Conservation (phyloP, 1,284 basidiomycete genomes). For the Phlebopus sp. region DNA sequence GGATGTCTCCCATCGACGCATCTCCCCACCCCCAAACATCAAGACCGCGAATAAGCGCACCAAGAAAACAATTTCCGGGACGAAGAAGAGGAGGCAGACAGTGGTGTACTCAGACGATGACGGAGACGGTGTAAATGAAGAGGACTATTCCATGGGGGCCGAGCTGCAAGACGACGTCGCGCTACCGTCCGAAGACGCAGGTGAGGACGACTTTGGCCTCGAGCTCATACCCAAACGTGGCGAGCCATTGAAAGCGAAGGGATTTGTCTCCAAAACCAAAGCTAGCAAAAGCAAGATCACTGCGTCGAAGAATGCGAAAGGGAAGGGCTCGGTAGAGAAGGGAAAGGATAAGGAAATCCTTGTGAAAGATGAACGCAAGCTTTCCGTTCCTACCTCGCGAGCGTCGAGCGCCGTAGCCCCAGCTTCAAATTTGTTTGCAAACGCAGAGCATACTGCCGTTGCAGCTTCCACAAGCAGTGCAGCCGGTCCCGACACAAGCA, state of each 20-base stretch:
- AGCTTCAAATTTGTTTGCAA: conserved; percentile 24
- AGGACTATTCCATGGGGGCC: conserved; percentile 20
- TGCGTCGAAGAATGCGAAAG: conserved; percentile 19
- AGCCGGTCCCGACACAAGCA: conserved; percentile 28
- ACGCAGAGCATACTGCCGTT: conserved; percentile 20
- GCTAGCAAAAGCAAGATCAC: conserved; percentile 13
- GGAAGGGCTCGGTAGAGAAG: conserved; percentile 27
- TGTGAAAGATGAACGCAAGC: conserved; percentile 42
- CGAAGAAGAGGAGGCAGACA: conserved; percentile 19
- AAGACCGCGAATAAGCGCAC: conserved; percentile 10
- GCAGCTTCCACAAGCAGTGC: conserved; percentile 3
- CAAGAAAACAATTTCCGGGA: conserved; percentile 4
- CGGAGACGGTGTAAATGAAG: conserved; percentile 24
- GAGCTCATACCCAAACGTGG: conserved; percentile 29
- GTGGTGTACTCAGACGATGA: conserved; percentile 28
- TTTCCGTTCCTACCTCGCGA: conserved; percentile 15
- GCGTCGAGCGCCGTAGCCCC: conserved; percentile 30
- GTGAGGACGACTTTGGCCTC: conserved; percentile 38
- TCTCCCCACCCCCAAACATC: conserved; percentile 3
- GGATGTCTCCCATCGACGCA: neutral
- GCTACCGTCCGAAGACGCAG: conserved; percentile 15
- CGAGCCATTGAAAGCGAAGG: conserved; percentile 22
- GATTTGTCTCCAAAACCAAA: conserved; percentile 25
- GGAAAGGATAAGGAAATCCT: conserved; percentile 34
- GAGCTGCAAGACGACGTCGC: conserved; percentile 14